These are phyloP conservation scores for Mycena epipterygia DNA, from an alignment of 768 basidiomycete genomes.

Conservation along the genomic window DNA sequence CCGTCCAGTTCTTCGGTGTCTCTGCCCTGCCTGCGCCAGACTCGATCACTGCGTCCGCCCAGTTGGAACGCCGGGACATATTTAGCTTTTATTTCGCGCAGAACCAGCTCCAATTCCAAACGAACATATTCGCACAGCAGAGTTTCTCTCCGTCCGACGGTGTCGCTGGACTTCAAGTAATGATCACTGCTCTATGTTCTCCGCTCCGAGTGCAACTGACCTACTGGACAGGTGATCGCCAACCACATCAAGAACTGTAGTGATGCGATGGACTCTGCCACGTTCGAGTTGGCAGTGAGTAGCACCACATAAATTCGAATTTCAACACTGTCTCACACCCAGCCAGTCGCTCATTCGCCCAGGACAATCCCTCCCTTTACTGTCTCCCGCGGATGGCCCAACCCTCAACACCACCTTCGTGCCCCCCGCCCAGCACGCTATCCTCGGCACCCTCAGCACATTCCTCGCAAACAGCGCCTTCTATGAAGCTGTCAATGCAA, in stretches of 20 bases:
- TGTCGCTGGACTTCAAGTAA: neutral
- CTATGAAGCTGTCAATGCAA: constrained; percentile 1
- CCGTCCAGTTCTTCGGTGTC: neutral
- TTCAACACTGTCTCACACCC: too few relatives aligned
- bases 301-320: neutral
- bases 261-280: constrained; percentile 15
- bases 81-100: neutral
- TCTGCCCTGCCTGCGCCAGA: neutral
- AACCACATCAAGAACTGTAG: constrained; percentile 19
- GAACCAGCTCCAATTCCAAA: neutral
- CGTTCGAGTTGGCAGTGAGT: neutral
- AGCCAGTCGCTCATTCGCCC: neutral
- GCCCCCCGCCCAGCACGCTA: neutral
- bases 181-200: too few relatives aligned
- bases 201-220: too few relatives aligned
- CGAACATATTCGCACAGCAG: neutral
- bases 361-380: neutral
- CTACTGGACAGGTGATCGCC: neutral
- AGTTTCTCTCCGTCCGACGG: neutral
- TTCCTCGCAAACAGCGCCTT: constrained; percentile 2
- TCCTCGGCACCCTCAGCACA: neutral
- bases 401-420: neutral
- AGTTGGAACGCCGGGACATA: neutral
- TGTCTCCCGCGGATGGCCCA: neutral
- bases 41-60: neutral